Percentiles rank a stretch among this genome's conserved stretches.
Conservation (phyloP, 179 eudicot species). For the Camellia oleifera region DNA sequence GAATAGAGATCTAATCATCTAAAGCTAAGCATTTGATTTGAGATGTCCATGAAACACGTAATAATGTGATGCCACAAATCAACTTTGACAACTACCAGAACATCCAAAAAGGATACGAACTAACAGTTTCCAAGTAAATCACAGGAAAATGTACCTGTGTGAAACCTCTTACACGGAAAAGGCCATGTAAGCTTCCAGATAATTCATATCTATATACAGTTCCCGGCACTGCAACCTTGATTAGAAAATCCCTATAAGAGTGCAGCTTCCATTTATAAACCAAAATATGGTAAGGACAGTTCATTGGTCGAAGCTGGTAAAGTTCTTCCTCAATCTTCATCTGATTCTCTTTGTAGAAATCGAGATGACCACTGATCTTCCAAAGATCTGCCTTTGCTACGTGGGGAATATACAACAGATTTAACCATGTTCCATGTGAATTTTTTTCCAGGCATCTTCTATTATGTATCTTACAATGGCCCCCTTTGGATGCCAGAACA, state of each 20-base stretch:
- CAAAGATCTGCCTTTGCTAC: slow-evolving; percentile 95
- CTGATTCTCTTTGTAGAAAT: slow-evolving; percentile 91
- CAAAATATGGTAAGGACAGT: slow-evolving; percentile 96
- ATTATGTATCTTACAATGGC: slow-evolving; percentile 87
- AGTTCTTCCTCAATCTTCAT: slow-evolving; percentile 93
- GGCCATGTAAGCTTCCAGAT: slow-evolving; percentile 96
- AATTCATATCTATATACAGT: slow-evolving; percentile 95
- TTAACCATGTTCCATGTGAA: slow-evolving; percentile 87
- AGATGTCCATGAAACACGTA: background rate
- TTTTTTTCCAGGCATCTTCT: slow-evolving; percentile 91
- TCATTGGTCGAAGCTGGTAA: slow-evolving; percentile 99
- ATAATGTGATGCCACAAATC: background rate
- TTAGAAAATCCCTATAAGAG: slow-evolving; percentile 89
- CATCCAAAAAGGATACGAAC: background rate
- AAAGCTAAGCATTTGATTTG: background rate
- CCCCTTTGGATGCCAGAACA: slow-evolving; percentile 99
- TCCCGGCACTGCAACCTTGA: slow-evolving; percentile 95
- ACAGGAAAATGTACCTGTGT: slow-evolving; percentile 62
- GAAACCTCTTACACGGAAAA: slow-evolving; percentile 97
- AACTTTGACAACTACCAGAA: background rate
- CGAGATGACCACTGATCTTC: slow-evolving; percentile 98
- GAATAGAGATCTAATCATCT: background rate
- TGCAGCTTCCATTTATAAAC: slow-evolving; percentile 81
- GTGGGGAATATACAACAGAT: slow-evolving; percentile 89
- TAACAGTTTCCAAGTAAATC: background rate